phyloP scores from a whole-genome alignment of 768 basidiomycete genomes.

The Boletus patriciae region DNA sequence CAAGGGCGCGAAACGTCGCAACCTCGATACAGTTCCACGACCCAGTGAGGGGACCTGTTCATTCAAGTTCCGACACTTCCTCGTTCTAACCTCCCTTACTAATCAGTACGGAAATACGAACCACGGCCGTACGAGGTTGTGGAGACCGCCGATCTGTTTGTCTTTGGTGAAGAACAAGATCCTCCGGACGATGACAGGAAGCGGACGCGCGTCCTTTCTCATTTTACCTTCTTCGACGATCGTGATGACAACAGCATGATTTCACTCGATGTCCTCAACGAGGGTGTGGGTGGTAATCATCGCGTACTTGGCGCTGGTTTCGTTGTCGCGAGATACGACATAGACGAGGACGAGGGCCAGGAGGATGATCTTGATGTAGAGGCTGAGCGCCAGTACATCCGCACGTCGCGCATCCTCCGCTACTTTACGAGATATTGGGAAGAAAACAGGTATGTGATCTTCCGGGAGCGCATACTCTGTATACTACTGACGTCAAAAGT shows the following conservation, averaged over 20 bases:
- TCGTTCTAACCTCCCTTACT: neutral
- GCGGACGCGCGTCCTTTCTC: conserved; percentile 55
- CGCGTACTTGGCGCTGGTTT: conserved; percentile 56
- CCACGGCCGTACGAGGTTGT: conserved; percentile 31
- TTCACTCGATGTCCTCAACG: conserved; percentile 47
- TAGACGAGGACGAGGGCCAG: conserved; percentile 64
- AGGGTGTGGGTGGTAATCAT: conserved; percentile 41
- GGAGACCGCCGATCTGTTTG: conserved; percentile 38
- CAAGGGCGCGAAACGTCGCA: conserved; percentile 30
- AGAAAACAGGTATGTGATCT: conserved; percentile 47
- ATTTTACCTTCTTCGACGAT: conserved; percentile 64
- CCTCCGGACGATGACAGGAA: conserved; percentile 41
- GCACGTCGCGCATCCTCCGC: conserved; percentile 46
- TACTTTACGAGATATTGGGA: conserved; percentile 53
- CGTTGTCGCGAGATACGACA: conserved; percentile 45
- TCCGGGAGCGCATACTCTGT: conserved; percentile 3
- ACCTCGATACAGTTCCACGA: conserved; percentile 19
- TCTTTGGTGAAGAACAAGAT: conserved; percentile 44
- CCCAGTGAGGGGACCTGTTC: conserved; percentile 13
- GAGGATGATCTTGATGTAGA: conserved; percentile 47
- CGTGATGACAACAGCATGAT: conserved; percentile 45
- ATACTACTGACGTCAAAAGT: conserved; percentile 35
- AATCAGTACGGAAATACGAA: conserved; percentile 42
- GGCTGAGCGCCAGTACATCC: conserved; percentile 40
- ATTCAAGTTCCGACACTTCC: neutral